Conservation (phyloP, 352 stramenopile species). For the Pythium myriotylum region DNA sequence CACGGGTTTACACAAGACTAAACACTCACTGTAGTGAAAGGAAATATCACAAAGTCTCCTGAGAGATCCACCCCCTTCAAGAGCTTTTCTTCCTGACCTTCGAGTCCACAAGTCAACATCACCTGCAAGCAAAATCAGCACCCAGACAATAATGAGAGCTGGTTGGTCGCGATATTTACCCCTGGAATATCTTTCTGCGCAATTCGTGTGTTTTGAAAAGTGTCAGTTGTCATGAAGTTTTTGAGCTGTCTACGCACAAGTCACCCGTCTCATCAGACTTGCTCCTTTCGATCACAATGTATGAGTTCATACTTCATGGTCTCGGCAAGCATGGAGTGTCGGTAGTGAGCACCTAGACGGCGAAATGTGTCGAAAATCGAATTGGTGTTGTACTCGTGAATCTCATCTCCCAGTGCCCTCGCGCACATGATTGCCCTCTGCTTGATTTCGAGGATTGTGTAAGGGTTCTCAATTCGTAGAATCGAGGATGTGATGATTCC, state of each 20-base stretch:
- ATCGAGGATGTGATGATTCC: constrained; percentile 69
- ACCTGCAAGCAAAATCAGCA: constrained; percentile 28
- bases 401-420: constrained; percentile 65
- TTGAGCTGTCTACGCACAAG: constrained; percentile 46
- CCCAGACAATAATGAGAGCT: background rate
- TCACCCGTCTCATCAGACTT: too few species aligned
- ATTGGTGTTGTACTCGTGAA: constrained; percentile 74
- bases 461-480: constrained; percentile 50
- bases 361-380: constrained; percentile 72
- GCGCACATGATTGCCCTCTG: constrained; percentile 57
- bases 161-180: constrained; percentile 6
- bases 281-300: too few species aligned
- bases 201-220: constrained; percentile 63
- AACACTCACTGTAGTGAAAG: constrained; percentile 52
- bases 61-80: constrained; percentile 60
- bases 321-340: constrained; percentile 54
- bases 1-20: too few species aligned
- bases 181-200: constrained; percentile 41
- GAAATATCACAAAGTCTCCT: constrained; percentile 50
- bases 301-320: constrained; percentile 78
- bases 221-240: constrained; percentile 67
- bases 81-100: constrained; percentile 54
- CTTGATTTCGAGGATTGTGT: constrained; percentile 76
- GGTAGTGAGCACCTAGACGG: constrained; percentile 59
- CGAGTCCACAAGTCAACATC: constrained; percentile 53